Conservation (phyloP, 2,329 filamentous ascomycete species). For the Hortaea werneckii region DNA sequence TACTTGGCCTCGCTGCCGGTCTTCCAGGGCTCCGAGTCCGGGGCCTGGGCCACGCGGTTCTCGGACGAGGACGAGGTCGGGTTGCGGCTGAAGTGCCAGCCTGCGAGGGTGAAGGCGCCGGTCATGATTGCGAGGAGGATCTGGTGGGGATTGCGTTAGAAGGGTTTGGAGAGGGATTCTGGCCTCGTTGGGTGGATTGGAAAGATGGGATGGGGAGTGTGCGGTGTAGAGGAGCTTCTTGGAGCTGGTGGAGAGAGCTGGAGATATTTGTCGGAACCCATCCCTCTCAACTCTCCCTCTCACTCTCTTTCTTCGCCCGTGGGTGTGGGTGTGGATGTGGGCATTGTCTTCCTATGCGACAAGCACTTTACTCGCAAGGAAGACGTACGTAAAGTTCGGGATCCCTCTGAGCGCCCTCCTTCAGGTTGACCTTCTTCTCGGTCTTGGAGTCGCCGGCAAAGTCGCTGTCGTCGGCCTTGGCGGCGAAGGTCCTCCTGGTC, state of each 20-base stretch:
- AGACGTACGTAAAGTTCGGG: slow-evolving; percentile 62
- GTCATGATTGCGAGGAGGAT: slow-evolving; percentile 87
- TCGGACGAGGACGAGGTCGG: slow-evolving; percentile 82
- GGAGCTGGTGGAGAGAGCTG: not conserved
- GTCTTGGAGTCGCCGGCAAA: slow-evolving; percentile 11
- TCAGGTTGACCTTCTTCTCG: slow-evolving; percentile 39
- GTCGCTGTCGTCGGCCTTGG: slow-evolving; percentile 9
- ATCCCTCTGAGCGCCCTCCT: slow-evolving; percentile 57
- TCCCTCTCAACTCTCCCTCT: too few species aligned
- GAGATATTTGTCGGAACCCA: not conserved
- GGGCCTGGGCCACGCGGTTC: slow-evolving; percentile 60
- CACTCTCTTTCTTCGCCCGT: too few species aligned
- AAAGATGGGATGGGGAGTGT: too few species aligned
- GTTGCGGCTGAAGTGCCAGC: slow-evolving; percentile 79
- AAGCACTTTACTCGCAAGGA: not conserved
- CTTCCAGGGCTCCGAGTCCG: slow-evolving; percentile 87
- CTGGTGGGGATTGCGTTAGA: slow-evolving; percentile 36
- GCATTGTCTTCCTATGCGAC: not conserved
- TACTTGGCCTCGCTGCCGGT: slow-evolving; percentile 53
- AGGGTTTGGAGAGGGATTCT: not conserved
- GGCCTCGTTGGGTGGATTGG: not conserved
- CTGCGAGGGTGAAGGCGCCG: slow-evolving; percentile 74
- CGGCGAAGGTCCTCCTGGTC: slow-evolving; percentile 28
- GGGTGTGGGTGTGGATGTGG: not conserved
- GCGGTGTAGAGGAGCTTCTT: too few species aligned